phyloP scores from a whole-genome alignment of 1,284 basidiomycete species.

The Taiwanofungus camphoratus region DNA sequence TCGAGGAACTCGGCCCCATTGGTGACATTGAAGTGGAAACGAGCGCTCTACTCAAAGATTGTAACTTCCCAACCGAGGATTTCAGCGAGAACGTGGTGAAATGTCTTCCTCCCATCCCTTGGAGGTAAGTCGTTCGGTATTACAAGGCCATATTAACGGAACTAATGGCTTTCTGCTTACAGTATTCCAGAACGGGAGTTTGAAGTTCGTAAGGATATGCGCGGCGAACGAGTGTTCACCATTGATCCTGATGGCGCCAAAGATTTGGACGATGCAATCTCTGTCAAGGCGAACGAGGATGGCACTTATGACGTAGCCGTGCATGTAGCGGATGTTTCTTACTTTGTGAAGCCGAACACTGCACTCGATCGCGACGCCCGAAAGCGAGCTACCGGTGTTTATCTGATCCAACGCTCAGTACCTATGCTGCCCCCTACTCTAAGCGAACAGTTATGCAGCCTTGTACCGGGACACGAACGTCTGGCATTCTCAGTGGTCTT shows the following conservation, averaged over 20 bases:
- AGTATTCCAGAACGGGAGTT: slow-evolving; percentile 91
- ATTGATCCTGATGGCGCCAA: slow-evolving; percentile 89
- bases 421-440: slow-evolving; percentile 94
- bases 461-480: slow-evolving; percentile 83
- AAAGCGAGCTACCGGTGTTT: slow-evolving; percentile 95
- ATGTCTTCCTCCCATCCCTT: slow-evolving; percentile 91
- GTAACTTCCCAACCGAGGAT: slow-evolving; percentile 95
- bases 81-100: slow-evolving; percentile 93
- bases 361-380: slow-evolving; percentile 96
- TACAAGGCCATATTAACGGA: background rate
- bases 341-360: slow-evolving; percentile 95
- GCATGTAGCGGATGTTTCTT: slow-evolving; percentile 94
- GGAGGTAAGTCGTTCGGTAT: slow-evolving; percentile 59
- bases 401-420: slow-evolving; percentile 91
- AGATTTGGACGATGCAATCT: slow-evolving; percentile 94
- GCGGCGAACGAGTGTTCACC: slow-evolving; percentile 83
- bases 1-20: slow-evolving; percentile 98
- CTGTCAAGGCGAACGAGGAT: slow-evolving; percentile 83
- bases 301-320: slow-evolving; percentile 90
- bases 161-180: slow-evolving; percentile 5
- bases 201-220: slow-evolving; percentile 83
- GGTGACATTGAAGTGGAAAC: slow-evolving; percentile 98
- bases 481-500: slow-evolving; percentile 88
- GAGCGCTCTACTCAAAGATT: slow-evolving; percentile 94
- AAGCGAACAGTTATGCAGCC: slow-evolving; percentile 89